Evolutionary conservation across 768 basidiomycete genomes (phyloP).

Genomic region (Russula foetens): DNA sequence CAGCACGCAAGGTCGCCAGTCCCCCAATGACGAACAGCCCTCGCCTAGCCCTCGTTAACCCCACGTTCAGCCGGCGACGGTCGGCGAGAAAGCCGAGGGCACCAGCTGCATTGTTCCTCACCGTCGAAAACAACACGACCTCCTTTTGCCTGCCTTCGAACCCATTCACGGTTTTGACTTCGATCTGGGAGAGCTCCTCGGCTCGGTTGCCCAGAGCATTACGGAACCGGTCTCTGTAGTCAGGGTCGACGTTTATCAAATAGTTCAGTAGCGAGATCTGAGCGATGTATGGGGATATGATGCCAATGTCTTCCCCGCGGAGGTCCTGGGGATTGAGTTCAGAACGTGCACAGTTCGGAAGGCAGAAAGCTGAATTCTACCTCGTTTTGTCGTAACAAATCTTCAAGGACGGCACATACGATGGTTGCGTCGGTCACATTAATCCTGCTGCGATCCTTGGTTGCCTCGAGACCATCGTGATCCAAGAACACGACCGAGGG

Average conservation of each 20-base stretch:
- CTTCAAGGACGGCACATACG: constrained; percentile 73
- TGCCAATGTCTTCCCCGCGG: constrained; percentile 70
- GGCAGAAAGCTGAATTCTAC: background rate
- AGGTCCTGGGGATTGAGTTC: constrained; percentile 40
- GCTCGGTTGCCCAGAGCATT: constrained; percentile 59
- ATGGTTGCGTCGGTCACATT: constrained; percentile 75
- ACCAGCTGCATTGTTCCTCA: constrained; percentile 70
- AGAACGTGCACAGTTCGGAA: background rate
- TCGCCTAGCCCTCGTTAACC: constrained; percentile 79
- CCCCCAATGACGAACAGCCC: constrained; percentile 79
- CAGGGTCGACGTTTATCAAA: constrained; percentile 48
- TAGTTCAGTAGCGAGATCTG: constrained; percentile 74
- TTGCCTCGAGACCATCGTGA: constrained; percentile 61
- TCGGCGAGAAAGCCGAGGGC: constrained; percentile 88
- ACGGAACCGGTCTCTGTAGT: constrained; percentile 46
- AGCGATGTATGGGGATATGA: constrained; percentile 88
- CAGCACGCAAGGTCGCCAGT: constrained; percentile 50
- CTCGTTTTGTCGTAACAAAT: constrained; percentile 45
- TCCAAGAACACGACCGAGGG: constrained; percentile 76
- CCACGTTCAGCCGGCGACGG: constrained; percentile 80
- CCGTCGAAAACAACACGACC: constrained; percentile 86
- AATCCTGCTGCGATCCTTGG: constrained; percentile 61
- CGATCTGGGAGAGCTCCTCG: constrained; percentile 57
- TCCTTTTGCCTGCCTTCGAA: constrained; percentile 94
- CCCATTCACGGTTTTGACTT: constrained; percentile 90